Percentiles rank a stretch among this genome's conserved stretches.
phyloP scores from a whole-genome alignment of 2,329 filamentous ascomycete genomes.

The Aspergillus sergii region DNA sequence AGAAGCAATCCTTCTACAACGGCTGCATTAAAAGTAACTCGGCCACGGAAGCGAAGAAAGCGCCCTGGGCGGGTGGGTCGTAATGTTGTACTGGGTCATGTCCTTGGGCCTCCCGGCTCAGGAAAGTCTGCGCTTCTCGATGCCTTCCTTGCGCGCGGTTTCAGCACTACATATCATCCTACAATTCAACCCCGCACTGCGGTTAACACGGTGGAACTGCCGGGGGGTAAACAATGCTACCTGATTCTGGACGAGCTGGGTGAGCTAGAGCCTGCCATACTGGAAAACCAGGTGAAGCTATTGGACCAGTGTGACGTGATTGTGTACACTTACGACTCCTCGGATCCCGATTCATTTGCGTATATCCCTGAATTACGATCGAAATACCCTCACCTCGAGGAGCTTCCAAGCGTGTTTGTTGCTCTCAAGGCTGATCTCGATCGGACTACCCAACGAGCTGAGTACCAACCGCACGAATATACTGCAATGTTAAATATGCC shows the following conservation, averaged over 20 bases:
- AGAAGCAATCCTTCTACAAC: conserved; percentile 73
- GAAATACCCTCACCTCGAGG: conserved; percentile 79
- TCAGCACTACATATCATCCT: conserved; percentile 80
- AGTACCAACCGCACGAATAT: conserved; percentile 90
- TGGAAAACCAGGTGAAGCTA: conserved; percentile 84
- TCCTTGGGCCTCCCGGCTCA: conserved; percentile 80
- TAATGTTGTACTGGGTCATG: conserved; percentile 91
- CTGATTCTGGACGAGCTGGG: conserved; percentile 94
- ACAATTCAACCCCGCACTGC: conserved; percentile 93
- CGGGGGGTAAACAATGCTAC: conserved; percentile 95
- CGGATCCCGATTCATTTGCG: conserved; percentile 91
- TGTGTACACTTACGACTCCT: conserved; percentile 95
- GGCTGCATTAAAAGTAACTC: conserved; percentile 87
- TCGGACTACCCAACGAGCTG: conserved; percentile 92
- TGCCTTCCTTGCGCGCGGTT: conserved; percentile 86
- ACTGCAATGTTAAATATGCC: conserved; percentile 84
- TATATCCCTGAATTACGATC: conserved; percentile 82
- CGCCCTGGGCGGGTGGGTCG: conserved; percentile 84
- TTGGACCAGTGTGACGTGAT: conserved; percentile 90
- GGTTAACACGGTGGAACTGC: conserved; percentile 94
- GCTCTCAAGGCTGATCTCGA: conserved; percentile 94
- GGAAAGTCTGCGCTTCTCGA: conserved; percentile 92
- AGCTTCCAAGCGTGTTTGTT: conserved; percentile 88
- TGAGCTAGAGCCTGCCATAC: conserved; percentile 89
- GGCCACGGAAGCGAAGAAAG: conserved; percentile 81